Evolutionary conservation across 1,284 basidiomycete genomes (phyloP).

Genomic region (Coniferiporia weirii): DNA sequence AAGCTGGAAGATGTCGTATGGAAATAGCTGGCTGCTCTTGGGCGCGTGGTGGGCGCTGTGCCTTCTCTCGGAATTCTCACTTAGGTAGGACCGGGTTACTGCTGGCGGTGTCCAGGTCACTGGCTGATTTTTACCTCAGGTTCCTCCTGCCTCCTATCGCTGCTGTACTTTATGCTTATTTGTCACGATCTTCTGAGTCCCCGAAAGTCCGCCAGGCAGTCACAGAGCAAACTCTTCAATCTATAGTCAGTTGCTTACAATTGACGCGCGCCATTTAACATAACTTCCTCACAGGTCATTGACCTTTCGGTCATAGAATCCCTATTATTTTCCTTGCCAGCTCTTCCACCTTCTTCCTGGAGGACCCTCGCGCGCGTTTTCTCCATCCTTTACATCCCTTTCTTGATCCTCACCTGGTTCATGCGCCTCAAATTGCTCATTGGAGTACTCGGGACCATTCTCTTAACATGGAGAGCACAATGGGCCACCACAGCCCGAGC

Average conservation of each 20-base stretch:
- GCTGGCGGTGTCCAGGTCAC: constrained; percentile 3
- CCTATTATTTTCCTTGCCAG: constrained; percentile 37
- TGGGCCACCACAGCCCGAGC: constrained; percentile 53
- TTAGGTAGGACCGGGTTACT: constrained; percentile 39
- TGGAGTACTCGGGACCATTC: constrained; percentile 51
- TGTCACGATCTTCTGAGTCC: not conserved
- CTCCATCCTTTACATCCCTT: constrained; percentile 51
- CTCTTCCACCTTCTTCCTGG: constrained; percentile 26
- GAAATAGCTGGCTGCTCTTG: constrained; percentile 65
- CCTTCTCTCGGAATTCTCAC: constrained; percentile 48
- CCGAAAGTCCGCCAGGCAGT: constrained; percentile 11
- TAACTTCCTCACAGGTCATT: constrained; percentile 40
- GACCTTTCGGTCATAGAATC: constrained; percentile 53
- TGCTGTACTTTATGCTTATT: constrained; percentile 8
- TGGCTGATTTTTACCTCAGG: constrained; percentile 21
- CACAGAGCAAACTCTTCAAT: constrained; percentile 17
- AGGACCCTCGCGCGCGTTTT: constrained; percentile 41
- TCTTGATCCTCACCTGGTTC: constrained; percentile 49
- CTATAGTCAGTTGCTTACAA: constrained; percentile 26
- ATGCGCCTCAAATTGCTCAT: constrained; percentile 56
- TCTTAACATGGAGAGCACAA: constrained; percentile 60
- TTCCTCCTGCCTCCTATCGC: constrained; percentile 28
- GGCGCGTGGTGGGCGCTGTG: constrained; percentile 76
- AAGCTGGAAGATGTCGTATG: constrained; percentile 58
- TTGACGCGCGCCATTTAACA: constrained; percentile 59